phyloP scores from a whole-genome alignment of 108 stramenopile species.

The Stephanodiscus triporus region DNA sequence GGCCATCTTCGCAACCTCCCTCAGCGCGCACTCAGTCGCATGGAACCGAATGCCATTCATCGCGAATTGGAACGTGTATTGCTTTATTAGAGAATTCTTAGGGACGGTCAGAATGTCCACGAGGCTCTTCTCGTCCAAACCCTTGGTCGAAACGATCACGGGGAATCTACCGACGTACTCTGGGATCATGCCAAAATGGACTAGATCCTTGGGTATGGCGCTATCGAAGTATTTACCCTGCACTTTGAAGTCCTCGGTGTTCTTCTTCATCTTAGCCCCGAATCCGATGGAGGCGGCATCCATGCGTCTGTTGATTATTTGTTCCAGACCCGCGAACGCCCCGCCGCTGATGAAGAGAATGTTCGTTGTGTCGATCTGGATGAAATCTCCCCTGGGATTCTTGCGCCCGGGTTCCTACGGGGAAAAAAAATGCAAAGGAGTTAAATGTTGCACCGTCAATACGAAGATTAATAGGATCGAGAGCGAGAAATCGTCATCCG shows the following conservation, averaged over 20 bases:
- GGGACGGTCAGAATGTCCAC: conserved; percentile 95
- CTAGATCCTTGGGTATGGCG: conserved; percentile 94
- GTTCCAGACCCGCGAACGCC: conserved; percentile 96
- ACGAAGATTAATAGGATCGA: no score
- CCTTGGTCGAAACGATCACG: conserved; percentile 94
- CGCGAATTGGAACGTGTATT: conserved; percentile 94
- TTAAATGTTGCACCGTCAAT: not conserved
- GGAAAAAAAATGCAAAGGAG: not conserved
- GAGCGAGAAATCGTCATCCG: not conserved
- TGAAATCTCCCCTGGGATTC: conserved; percentile 93
- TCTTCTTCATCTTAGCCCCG: conserved; percentile 94
- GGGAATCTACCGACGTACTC: conserved; percentile 98
- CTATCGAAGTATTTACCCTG: conserved; percentile 89
- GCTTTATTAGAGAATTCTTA: conserved; percentile 95
- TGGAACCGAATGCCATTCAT: conserved; percentile 95
- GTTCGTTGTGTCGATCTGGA: conserved; percentile 97
- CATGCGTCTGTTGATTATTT: conserved; percentile 90
- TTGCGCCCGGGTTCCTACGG: conserved; percentile 87
- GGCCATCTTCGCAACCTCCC: conserved; percentile 90
- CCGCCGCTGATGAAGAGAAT: conserved; percentile 98
- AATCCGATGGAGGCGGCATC: conserved; percentile 95
- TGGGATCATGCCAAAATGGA: conserved; percentile 95
- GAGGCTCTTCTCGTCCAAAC: conserved; percentile 86
- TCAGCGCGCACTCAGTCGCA: conserved; percentile 89
- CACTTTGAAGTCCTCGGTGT: conserved; percentile 84